phyloP scores from a whole-genome alignment of 805 yeast species.

The Starmerella vitae region DNA sequence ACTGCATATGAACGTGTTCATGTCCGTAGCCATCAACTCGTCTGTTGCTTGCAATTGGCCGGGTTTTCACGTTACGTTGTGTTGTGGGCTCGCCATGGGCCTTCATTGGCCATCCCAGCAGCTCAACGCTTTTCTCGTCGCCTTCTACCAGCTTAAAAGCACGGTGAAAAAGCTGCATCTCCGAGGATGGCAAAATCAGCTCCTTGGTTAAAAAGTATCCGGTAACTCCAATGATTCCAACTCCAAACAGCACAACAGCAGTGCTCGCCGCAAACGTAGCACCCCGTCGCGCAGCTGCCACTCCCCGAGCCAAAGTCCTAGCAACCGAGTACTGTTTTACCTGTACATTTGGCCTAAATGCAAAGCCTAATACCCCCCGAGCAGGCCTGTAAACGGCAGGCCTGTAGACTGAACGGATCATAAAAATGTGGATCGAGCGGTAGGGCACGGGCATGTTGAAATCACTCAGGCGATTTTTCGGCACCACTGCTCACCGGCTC shows the following conservation, averaged over 20 bases:
- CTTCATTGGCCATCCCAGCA: constrained; percentile 51
- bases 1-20: constrained; percentile 71
- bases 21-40: constrained; percentile 56
- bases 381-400: too few relatives aligned
- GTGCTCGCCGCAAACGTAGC: constrained; percentile 26
- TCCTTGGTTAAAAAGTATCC: constrained; percentile 68
- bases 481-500: not conserved
- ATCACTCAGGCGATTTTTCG: not conserved
- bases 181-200: constrained; percentile 77
- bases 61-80: constrained; percentile 76
- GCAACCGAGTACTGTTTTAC: too few relatives aligned
- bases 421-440: too few relatives aligned
- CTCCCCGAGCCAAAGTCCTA: constrained; percentile 9
- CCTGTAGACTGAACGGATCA: too few relatives aligned
- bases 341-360: too few relatives aligned
- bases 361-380: too few relatives aligned
- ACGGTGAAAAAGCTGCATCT: constrained; percentile 77
- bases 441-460: too few relatives aligned
- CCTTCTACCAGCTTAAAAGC: constrained; percentile 67
- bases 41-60: constrained; percentile 61
- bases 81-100: constrained; percentile 60
- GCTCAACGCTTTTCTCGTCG: constrained; percentile 44
- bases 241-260: constrained; percentile 26
- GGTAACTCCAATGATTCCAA: constrained; percentile 36
- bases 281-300: constrained; percentile 18